Evolutionary conservation across 2,329 filamentous ascomycete species (phyloP), one percentile per base, ranked within the genome.

Genomic region (Chaetomium olivaceum): DNA sequence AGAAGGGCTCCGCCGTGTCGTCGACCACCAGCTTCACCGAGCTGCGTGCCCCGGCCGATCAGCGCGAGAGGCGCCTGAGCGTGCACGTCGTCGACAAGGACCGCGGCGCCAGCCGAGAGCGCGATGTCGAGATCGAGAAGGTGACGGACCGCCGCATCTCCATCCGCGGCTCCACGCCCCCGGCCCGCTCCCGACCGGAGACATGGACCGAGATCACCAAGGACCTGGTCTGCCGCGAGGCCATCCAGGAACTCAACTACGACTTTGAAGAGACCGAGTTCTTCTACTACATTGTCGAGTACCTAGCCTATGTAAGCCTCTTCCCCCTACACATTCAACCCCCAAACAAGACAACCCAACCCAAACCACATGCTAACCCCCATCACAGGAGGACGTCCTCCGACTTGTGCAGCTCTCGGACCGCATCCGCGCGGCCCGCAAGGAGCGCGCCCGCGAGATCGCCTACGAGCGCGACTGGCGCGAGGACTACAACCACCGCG

Each of bases 181-280:
- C 76, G 7, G 76, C 81, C 25, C 83, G 82, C 60, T 14, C 33
- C 39, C 79, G 84, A 36, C 84, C 85, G 63, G 87, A 90, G 66
- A 91, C 96, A 81, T 98, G 94, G 94, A 99, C 95, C 0, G 95
- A 98, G 78, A 92, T 99, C 72, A 96, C 94, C 55, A 97, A 96
- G 79, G 93, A 97, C 71, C 80, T 98, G 43, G 92, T 98, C 19
- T 83, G 89, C 65, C 88, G 90, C 61, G 93, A 97, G 75, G 95
- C 95, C 21, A 91, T 98, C 69, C 89, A 96, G 71, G 83, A 90
- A 73, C 80, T 89, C 74, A 92, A 92, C 2, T 98, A 97, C 77
- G 88, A 91, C 67, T 98, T 89, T 74, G 92, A 97, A 76, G 93
- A 98, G 82, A 95, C 92, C 0, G 90, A 92, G 62, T 87, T 85